Percentiles rank a stretch among this genome's conserved stretches.
phyloP scores from a whole-genome alignment of 129 eudicot species.

The Glebionis coronaria region DNA sequence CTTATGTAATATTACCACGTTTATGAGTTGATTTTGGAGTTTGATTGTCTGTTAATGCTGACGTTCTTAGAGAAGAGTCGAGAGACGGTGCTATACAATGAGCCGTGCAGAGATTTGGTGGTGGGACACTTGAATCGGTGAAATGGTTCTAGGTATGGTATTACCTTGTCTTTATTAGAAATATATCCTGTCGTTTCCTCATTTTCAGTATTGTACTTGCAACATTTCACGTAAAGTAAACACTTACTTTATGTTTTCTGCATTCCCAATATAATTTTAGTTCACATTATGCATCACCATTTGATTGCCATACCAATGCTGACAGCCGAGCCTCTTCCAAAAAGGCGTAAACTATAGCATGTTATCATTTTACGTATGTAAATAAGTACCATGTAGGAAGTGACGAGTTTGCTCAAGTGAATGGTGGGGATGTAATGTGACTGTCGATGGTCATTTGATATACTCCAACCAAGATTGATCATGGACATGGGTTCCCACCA shows the following conservation, averaged over 20 bases:
- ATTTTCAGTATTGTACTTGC: too few relatives aligned
- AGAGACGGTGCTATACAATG: not conserved
- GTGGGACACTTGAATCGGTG: not conserved
- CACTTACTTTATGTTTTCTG: too few relatives aligned
- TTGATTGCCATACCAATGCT: too few relatives aligned
- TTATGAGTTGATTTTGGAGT: constrained; percentile 15
- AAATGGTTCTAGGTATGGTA: not conserved
- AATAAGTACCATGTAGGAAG: too few relatives aligned
- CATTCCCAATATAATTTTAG: too few relatives aligned
- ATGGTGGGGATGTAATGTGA: not conserved
- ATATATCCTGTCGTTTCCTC: too few relatives aligned
- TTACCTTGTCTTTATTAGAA: too few relatives aligned
- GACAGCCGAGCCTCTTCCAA: too few relatives aligned
- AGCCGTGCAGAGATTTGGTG: not conserved
- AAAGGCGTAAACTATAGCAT: not conserved
- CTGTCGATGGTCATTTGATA: not conserved
- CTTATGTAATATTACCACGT: constrained; percentile 7
- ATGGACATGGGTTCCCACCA: constrained; percentile 22
- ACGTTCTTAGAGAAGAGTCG: not conserved
- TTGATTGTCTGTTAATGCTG: constrained; percentile 6
- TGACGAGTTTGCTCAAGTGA: not conserved
- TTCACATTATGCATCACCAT: too few relatives aligned
- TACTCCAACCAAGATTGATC: not conserved
- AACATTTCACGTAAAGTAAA: too few relatives aligned
- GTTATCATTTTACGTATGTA: not conserved